These are phyloP conservation scores for Cytospora chrysosperma DNA, from an alignment of 2,329 filamentous ascomycete genomes.

Conservation along the genomic window DNA sequence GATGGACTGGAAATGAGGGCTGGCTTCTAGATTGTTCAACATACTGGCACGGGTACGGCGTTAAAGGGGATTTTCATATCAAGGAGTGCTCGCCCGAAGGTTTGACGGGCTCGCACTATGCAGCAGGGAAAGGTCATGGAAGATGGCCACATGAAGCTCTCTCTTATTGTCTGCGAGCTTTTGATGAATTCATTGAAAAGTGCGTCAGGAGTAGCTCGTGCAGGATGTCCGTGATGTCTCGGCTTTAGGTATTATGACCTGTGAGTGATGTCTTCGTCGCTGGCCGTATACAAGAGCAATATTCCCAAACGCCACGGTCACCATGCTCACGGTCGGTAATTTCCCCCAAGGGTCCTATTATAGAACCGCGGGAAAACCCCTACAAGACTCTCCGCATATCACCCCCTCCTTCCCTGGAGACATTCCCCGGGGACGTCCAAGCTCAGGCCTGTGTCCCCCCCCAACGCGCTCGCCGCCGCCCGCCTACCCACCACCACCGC, in stretches of 20 bases:
- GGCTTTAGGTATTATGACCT: background rate
- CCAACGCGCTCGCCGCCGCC: no score
- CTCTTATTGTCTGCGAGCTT: background rate
- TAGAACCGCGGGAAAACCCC: background rate
- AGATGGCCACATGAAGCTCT: background rate
- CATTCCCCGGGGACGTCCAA: no score
- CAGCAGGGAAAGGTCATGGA: background rate
- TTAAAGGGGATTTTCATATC: background rate
- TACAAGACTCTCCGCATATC: background rate
- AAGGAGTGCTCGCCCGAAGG: background rate
- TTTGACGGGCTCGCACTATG: background rate
- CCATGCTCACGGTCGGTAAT: background rate
- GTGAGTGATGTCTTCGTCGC: background rate
- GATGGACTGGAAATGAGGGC: background rate
- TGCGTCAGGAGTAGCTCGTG: background rate
- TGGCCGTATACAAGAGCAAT: background rate
- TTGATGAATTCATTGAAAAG: background rate
- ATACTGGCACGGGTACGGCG: constrained; percentile 10
- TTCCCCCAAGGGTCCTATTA: background rate
- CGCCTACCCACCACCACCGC: background rate
- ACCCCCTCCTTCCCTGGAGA: no score
- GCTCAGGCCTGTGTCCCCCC: no score
- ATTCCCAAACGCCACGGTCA: background rate
- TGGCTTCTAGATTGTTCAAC: constrained; percentile 13
- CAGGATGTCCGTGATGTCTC: background rate